Evolutionary conservation across 495 filamentous ascomycete genomes (phyloP), one percentile per base, ranked within the genome.

Genomic region (Aspergillus carlsbadensis): DNA sequence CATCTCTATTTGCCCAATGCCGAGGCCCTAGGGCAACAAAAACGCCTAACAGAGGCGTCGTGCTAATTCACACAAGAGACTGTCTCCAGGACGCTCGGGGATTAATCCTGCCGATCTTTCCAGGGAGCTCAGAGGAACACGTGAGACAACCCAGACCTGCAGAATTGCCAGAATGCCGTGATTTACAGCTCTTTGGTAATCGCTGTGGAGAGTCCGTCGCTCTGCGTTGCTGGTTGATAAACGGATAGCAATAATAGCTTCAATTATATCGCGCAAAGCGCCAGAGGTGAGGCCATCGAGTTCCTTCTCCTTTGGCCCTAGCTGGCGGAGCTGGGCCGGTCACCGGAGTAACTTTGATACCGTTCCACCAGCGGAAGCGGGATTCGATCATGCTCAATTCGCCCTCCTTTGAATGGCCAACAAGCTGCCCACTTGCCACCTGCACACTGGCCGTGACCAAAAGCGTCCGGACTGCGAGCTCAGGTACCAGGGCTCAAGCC

Each of bases 201-300:
- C n/a, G n/a, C 26, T 29, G 26, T 3, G 8, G 26, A 29, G 26
- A 3, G 3, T 29, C 26, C 8, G 26, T 29, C 8, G 26, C 8
- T 29, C 4, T 29, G 26, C 26, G 26, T 3, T 29, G 26, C 26
- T 29, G 44, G 13, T 20, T 21, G 31, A 20, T 48, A 6, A 14
- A 4, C 14, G 31, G 15, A 24, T n/a, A 24, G 10, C n/a, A 42
- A 57, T 57, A 50, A 44, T 10, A 26, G 31, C 34, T 15, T 15
- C 24, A 50, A 34, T 57, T 49, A 57, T 57, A 50, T 57, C 39
- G 29, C 54, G 54, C 54, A 57, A 54, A 52, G 5, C 33, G 3
- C 41, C 10, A 39, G 26, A 49, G 29, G 41, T 37, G 45, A 50
- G 54, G 54, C 54, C 46, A 50, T 50, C 39, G 20, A 33, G 33